A percentile compares a stretch with the other conserved stretches of the same genome.
These are phyloP conservation scores for Toxicodendron radicans DNA, from an alignment of 345 rosid species.

Conservation along the genomic window DNA sequence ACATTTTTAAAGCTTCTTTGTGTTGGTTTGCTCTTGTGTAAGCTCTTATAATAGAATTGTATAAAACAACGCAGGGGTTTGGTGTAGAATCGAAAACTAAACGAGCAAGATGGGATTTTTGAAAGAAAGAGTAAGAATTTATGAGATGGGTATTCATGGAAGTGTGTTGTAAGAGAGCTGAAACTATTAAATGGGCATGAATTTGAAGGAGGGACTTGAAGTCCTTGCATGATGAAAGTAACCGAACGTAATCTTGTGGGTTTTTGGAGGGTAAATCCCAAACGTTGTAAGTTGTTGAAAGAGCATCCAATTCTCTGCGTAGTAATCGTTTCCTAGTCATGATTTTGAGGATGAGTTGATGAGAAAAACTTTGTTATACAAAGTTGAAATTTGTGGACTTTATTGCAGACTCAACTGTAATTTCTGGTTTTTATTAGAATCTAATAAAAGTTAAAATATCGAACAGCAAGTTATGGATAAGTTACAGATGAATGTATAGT, in stretches of 20 bases:
- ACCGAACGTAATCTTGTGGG: slow-evolving; percentile 20
- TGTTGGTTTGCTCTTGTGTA: slow-evolving; percentile 36
- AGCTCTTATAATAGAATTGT: slow-evolving; percentile 54
- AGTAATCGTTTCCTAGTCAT: not conserved
- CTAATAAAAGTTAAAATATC: no score
- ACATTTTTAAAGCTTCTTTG: slow-evolving; percentile 45
- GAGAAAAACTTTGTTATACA: not conserved
- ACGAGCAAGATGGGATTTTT: slow-evolving; percentile 48
- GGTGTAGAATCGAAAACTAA: slow-evolving; percentile 40
- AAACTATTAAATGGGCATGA: slow-evolving; percentile 44
- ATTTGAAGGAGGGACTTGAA: slow-evolving; percentile 41
- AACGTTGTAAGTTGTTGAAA: not conserved
- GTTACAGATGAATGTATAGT: no score
- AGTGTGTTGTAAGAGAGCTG: slow-evolving; percentile 41
- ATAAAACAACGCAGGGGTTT: slow-evolving; percentile 45
- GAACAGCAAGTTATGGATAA: no score
- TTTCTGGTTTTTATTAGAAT: no score
- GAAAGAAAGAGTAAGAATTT: slow-evolving; percentile 41
- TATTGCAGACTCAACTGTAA: no score
- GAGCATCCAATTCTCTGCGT: not conserved
- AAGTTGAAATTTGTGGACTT: no score
- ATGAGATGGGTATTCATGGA: slow-evolving; percentile 33
- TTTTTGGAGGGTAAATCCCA: not conserved
- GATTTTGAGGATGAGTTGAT: not conserved
- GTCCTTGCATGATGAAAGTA: slow-evolving; percentile 43